A percentile compares a stretch with the other conserved stretches of the same genome.
These are phyloP conservation scores for Prunus kanzakura DNA, from an alignment of 306 rosid species.

Conservation along the genomic window DNA sequence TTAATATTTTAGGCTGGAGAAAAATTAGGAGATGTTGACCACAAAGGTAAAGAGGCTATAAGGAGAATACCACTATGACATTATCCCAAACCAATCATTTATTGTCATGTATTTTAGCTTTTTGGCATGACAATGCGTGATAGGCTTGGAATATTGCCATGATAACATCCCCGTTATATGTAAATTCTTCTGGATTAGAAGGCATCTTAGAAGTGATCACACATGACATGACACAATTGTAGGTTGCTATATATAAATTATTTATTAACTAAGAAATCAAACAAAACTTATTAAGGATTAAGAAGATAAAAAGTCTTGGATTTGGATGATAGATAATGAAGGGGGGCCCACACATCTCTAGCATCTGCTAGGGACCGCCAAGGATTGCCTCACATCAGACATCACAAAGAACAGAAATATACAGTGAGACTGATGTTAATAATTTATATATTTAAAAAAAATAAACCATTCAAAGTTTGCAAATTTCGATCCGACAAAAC, in stretches of 20 bases:
- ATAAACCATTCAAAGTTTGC: slow-evolving; percentile 2
- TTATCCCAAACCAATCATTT: fast-evolving
- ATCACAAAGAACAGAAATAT: neutral
- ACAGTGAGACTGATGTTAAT: slow-evolving; percentile 1
- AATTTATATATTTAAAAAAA: neutral
- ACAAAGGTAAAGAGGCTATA: neutral
- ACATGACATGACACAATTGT: neutral
- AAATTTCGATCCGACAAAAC: slow-evolving; percentile 35
- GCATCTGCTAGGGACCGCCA: neutral
- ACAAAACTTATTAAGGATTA: neutral
- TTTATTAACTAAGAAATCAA: neutral
- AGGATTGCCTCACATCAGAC: slow-evolving; percentile 1
- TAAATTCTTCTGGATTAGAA: too few species aligned
- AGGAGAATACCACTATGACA: fast-evolving
- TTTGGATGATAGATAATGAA: neutral
- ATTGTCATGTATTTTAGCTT: too few species aligned
- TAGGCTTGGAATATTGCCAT: too few species aligned
- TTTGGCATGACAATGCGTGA: fast-evolving
- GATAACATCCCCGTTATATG: fast-evolving
- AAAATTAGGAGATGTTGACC: neutral
- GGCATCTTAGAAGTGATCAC: neutral
- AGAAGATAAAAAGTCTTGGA: neutral
- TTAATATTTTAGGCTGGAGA: neutral
- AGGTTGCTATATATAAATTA: neutral
- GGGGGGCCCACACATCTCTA: neutral